These are phyloP conservation scores for Endotrypanum monterogeii DNA, from an alignment of 208 protist genomes.

Conservation along the genomic window DNA sequence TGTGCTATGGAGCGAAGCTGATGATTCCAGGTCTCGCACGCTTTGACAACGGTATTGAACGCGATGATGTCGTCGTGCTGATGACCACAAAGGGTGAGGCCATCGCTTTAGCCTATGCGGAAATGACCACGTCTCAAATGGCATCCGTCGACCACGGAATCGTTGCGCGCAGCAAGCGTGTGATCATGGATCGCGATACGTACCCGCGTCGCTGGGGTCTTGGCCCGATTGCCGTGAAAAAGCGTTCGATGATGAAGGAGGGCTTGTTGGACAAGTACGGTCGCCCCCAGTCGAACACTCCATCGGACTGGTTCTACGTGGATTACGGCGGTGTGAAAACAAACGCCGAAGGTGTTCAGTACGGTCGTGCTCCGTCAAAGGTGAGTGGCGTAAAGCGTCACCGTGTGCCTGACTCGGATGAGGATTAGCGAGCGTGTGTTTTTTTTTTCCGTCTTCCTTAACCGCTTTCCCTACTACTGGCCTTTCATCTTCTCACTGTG, in stretches of 20 bases:
- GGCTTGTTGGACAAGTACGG: conserved; percentile 99
- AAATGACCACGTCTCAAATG: conserved; percentile 99
- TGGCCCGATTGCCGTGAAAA: conserved; percentile 94
- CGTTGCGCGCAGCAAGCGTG: conserved; percentile 98
- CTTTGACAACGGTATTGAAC: conserved; percentile 97
- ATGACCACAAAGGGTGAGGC: conserved; percentile 99
- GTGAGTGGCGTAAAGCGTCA: conserved; percentile 50
- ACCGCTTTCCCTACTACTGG: background rate
- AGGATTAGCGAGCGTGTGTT: conserved; percentile 35
- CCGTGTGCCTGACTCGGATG: conserved; percentile 53
- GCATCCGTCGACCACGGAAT: conserved; percentile 97
- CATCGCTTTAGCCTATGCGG: conserved; percentile 97
- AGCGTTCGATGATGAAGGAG: conserved; percentile 97
- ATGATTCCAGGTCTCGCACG: conserved; percentile 99
- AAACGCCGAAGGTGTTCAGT: conserved; percentile 85
- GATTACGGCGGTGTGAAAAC: conserved; percentile 91
- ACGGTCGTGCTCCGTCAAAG: conserved; percentile 63
- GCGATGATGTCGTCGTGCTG: conserved; percentile 97
- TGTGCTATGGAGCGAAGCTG: conserved; percentile 99
- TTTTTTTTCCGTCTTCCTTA: background rate
- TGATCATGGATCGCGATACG: conserved; percentile 99
- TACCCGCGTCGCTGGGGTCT: conserved; percentile 99
- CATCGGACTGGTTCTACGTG: conserved; percentile 95
- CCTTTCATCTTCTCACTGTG: background rate
- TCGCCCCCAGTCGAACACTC: conserved; percentile 97